Conservation (phyloP, 148 eudicot genomes). For the Polygonum aviculare region DNA sequence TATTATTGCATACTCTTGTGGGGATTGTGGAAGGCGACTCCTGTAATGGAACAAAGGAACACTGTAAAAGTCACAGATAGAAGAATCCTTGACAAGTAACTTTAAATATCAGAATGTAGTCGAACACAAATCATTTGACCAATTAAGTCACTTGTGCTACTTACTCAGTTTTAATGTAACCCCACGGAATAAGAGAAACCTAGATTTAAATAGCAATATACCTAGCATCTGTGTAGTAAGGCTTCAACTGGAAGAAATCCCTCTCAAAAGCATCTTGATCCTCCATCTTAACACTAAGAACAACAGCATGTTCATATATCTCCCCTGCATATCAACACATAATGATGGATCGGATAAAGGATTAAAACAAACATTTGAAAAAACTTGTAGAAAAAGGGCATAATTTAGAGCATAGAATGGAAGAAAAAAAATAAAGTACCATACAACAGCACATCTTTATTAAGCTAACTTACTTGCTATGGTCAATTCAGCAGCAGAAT, state of each 20-base stretch:
- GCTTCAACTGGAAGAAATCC: conserved; percentile 89
- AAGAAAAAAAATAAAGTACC: not conserved
- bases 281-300: conserved; percentile 85
- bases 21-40: conserved; percentile 57
- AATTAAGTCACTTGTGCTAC: not conserved
- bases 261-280: conserved; percentile 96
- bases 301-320: conserved; percentile 90
- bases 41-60: conserved; percentile 22
- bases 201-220: conserved; percentile 14
- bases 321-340: conserved; percentile 47
- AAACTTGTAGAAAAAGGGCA: not conserved
- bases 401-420: not conserved
- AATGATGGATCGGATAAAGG: conserved; percentile 1
- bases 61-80: not conserved
- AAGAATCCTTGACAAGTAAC: not conserved
- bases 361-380: not conserved
- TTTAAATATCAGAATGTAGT: not conserved
- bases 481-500: conserved; percentile 64
- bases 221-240: conserved; percentile 91
- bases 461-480: conserved; percentile 56
- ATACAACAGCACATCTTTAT: not conserved
- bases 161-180: not conserved
- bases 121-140: not conserved
- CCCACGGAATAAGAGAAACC: not conserved
- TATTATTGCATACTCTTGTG: conserved; percentile 71